These are phyloP conservation scores for Paramecium biaurelia DNA, from an alignment of 73 alveolate genomes.

Conservation along the genomic window DNA sequence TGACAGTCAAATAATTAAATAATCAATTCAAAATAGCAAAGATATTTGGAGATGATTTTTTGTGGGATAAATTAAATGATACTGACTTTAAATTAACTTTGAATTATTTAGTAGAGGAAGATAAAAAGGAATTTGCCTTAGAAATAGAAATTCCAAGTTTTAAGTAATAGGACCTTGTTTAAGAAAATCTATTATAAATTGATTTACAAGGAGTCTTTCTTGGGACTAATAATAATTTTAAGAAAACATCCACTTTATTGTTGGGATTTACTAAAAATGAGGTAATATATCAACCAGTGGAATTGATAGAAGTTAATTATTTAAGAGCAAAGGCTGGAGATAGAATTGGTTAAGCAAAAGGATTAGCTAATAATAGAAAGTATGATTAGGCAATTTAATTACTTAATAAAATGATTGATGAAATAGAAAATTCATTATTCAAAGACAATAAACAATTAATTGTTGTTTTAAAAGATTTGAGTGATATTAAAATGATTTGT, in stretches of 20 bases:
- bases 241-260: background rate
- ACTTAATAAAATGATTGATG: constrained; percentile 18
- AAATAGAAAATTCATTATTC: background rate
- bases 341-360: background rate
- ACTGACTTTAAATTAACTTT: background rate
- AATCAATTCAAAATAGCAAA: background rate
- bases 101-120: background rate
- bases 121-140: background rate
- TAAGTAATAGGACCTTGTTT: background rate
- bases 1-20: background rate
- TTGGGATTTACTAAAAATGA: background rate
- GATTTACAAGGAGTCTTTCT: background rate
- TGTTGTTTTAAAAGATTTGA: background rate
- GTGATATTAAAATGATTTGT: background rate
- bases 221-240: background rate
- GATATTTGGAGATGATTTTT: constrained; percentile 22
- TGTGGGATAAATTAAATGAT: background rate
- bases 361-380: background rate
- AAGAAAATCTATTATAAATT: background rate
- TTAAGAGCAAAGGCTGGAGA: constrained; percentile 23
- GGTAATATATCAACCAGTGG: background rate
- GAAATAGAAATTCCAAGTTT: background rate
- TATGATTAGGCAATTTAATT: background rate
- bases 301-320: background rate
- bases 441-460: background rate